Conservation (phyloP, 768 basidiomycete species). For the Boletus rex-veris region DNA sequence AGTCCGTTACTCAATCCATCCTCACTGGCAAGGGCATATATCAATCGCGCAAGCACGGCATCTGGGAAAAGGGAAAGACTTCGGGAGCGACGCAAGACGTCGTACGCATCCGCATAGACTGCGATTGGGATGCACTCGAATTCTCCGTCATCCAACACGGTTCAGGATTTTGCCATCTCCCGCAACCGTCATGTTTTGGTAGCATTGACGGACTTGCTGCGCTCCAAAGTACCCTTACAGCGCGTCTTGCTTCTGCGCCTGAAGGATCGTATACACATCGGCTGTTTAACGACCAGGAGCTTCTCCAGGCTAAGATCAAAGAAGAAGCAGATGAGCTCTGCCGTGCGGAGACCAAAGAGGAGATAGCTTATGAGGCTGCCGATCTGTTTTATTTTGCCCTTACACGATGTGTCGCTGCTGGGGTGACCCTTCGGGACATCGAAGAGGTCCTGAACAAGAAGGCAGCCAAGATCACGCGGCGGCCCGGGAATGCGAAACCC, state of each 20-base stretch:
- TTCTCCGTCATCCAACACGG: conserved; percentile 90
- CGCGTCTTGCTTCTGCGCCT: conserved; percentile 72
- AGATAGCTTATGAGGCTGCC: conserved; percentile 92
- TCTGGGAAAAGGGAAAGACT: conserved; percentile 97
- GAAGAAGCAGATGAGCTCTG: conserved; percentile 99
- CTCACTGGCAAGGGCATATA: conserved; percentile 88
- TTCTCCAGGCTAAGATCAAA: conserved; percentile 93
- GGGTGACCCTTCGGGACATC: conserved; percentile 79
- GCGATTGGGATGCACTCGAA: conserved; percentile 89
- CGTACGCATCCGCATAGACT: conserved; percentile 78
- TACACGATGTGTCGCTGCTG: conserved; percentile 77
- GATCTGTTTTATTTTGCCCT: conserved; percentile 93
- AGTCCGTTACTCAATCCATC: conserved; percentile 86
- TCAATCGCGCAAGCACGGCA: conserved; percentile 91
- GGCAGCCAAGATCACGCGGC: conserved; percentile 79
- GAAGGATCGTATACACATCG: conserved; percentile 89
- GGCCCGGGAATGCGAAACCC: conserved; percentile 90
- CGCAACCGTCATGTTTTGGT: conserved; percentile 88
- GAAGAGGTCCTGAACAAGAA: conserved; percentile 82
- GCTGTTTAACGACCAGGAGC: conserved; percentile 74
- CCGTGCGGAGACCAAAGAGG: conserved; percentile 67
- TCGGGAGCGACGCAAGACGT: conserved; percentile 92
- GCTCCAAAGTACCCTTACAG: conserved; percentile 73
- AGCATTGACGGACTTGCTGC: conserved; percentile 71
- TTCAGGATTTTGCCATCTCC: conserved; percentile 90